Percentiles rank a stretch among this genome's conserved stretches.
phyloP scores from a whole-genome alignment of 2,329 filamentous ascomycete genomes.

The Aspergillus pseudonomiae region DNA sequence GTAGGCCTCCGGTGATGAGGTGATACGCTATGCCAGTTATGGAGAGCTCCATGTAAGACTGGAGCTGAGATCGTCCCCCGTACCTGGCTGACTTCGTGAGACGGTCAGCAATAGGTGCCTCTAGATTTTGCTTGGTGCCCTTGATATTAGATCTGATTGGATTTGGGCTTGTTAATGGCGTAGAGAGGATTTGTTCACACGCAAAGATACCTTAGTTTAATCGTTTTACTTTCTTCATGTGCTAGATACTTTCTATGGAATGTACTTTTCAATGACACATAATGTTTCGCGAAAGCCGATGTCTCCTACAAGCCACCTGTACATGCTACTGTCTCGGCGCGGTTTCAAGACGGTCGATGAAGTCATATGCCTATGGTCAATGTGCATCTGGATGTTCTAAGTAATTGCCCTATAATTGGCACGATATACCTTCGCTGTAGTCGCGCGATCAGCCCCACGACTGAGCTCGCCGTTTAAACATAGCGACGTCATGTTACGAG shows the following conservation, averaged over 20 bases:
- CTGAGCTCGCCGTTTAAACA: neutral
- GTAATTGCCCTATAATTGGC: no score
- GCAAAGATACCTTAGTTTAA: slow-evolving; percentile 15
- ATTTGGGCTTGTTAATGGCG: slow-evolving; percentile 2
- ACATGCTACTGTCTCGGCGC: no score
- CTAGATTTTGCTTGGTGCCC: neutral
- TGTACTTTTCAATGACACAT: neutral
- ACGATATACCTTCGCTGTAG: no score
- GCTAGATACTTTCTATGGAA: neutral
- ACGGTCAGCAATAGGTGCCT: neutral
- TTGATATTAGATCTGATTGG: neutral
- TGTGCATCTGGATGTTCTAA: no score
- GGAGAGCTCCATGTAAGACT: neutral
- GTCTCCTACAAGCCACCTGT: neutral
- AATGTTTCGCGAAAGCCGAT: neutral
- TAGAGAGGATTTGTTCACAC: slow-evolving; percentile 2
- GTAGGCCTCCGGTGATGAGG: slow-evolving; percentile 87
- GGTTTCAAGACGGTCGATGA: neutral
- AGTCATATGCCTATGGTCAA: neutral
- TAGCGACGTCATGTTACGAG: neutral
- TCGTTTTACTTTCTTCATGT: neutral
- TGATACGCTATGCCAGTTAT: slow-evolving; percentile 48
- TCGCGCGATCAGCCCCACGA: neutral
- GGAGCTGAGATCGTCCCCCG: neutral
- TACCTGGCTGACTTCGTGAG: neutral